Percentiles rank a stretch among this genome's conserved stretches.
These are phyloP conservation scores for Spencermartinsiella ligniputridi DNA, from an alignment of 1,139 yeast genomes.

Conservation along the genomic window DNA sequence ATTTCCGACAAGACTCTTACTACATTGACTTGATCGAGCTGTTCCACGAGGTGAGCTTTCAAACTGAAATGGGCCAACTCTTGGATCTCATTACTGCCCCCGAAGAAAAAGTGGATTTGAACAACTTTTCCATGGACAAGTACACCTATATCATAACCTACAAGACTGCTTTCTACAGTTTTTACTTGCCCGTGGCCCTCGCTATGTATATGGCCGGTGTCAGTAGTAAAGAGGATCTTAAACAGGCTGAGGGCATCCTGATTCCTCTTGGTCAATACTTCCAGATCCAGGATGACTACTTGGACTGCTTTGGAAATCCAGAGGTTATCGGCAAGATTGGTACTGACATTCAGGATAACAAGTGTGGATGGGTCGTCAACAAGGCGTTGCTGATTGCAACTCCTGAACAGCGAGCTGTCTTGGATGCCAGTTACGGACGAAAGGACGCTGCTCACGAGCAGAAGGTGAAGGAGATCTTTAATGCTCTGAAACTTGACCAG, in stretches of 20 bases:
- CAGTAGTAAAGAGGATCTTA: constrained; percentile 62
- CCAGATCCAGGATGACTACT: constrained; percentile 97
- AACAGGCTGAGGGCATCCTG: constrained; percentile 83
- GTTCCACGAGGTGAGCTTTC: constrained; percentile 83
- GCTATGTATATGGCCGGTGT: constrained; percentile 94
- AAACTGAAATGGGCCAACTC: constrained; percentile 95
- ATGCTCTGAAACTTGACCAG: constrained; percentile 65
- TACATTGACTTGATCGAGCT: constrained; percentile 88
- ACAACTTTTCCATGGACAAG: constrained; percentile 79
- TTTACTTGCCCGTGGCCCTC: constrained; percentile 94
- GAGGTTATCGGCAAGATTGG: constrained; percentile 98
- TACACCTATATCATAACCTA: constrained; percentile 93
- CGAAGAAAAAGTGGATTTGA: constrained; percentile 85
- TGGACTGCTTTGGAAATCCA: constrained; percentile 97
- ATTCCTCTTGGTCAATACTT: constrained; percentile 97
- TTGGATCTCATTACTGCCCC: constrained; percentile 96
- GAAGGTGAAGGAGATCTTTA: constrained; percentile 68
- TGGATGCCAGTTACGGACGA: constrained; percentile 87
- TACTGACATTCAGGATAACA: constrained; percentile 97
- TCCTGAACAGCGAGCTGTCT: constrained; percentile 73
- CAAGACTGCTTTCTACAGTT: constrained; percentile 97
- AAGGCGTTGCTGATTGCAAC: constrained; percentile 78
- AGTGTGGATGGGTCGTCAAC: constrained; percentile 97
- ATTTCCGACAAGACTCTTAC: constrained; percentile 76
- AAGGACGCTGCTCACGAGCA: constrained; percentile 70